Base-by-base conservation (phyloP, 1,284 basidiomycete species). In the Puccinia horiana region DNA sequence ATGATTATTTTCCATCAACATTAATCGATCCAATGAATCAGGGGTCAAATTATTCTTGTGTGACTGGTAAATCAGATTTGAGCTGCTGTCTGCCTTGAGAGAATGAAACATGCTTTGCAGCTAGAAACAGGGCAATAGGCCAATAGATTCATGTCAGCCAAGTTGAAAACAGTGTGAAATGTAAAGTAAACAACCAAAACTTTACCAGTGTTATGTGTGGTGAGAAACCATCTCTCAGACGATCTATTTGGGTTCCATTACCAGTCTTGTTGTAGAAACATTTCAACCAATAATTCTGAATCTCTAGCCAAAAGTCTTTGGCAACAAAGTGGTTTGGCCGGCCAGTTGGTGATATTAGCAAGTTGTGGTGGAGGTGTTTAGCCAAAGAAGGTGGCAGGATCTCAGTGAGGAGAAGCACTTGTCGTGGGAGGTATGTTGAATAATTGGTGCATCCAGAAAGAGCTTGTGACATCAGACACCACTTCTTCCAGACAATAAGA, bases 401-500 rank as follows among this genome's bases (percentile, higher is more conserved):
- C 42, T 26, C 54, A 6, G 44, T 49, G 29, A 56, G 72, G 9
- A 74, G 29, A 9, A 76, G 29, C 9, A 76, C 75, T 9, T 18
- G 40, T 35, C 75, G 23, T 37, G 75, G 56, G n/a, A 76, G 56
- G 42, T 76, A 32, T 12, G 44, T n/a, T 12, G 58, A 56, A 65
- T 76, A 76, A 23, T 52, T 58, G 2, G 49, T 54, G 12, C 58
- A n/a, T 18, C 23, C 37, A 23, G 49, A 23, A 23, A 76, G 52
- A 26, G 56, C 56, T 47, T 76, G 75, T 12, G 75, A 52, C 40
- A 65, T 29, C 12, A 76, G 35, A 23, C 35, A 35, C 75, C 75
- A 76, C 37, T 56, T 56, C 56, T 76, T 76, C 73, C 73, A 76
- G 12, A 76, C 40, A 16, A 56, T 16, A 20, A 76, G 47, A 9